A percentile compares a stretch with the other conserved stretches of the same genome.
Evolutionary conservation across 108 stramenopile genomes (phyloP).

Genomic region (Nitzschia sp.): DNA sequence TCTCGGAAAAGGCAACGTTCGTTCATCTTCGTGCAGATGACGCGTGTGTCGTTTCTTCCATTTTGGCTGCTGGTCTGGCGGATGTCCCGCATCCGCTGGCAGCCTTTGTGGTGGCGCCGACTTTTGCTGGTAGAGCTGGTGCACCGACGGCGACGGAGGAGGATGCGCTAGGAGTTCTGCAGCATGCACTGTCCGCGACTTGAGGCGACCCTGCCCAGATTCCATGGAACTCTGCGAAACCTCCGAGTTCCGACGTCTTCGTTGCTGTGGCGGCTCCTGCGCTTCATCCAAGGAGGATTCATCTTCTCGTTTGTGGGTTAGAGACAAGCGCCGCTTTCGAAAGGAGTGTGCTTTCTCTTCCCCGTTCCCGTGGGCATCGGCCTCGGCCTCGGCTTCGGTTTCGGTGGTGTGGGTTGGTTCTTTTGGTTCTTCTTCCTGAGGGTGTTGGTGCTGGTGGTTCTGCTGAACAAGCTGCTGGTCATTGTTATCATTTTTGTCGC

Average conservation of each 20-base stretch:
- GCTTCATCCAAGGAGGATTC: neutral
- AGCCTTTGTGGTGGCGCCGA: constrained; percentile 21
- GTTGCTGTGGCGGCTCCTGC: constrained; percentile 1
- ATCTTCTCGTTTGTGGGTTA: constrained; percentile 41
- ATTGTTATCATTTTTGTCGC: too few relatives aligned
- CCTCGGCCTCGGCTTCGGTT: constrained; percentile 9
- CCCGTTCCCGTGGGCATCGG: neutral
- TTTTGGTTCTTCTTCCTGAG: neutral
- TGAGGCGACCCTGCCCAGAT: constrained; percentile 10
- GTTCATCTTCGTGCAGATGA: constrained; percentile 40
- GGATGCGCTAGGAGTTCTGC: constrained; percentile 50
- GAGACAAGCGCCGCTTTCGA: constrained; percentile 74
- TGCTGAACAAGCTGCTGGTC: too few relatives aligned
- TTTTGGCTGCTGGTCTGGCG: constrained; percentile 14
- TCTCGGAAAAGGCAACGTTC: constrained; percentile 66
- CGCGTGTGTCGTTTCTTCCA: constrained; percentile 46
- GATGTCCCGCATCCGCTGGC: neutral
- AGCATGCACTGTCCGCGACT: constrained; percentile 56
- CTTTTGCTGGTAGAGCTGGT: constrained; percentile 36
- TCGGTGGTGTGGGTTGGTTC: neutral
- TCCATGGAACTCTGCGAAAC: constrained; percentile 15
- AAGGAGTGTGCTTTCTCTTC: constrained; percentile 60
- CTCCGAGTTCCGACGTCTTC: constrained; percentile 24
- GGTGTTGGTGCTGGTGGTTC: neutral
- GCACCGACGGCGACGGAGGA: constrained; percentile 34